Base-by-base conservation (phyloP, 2,329 filamentous ascomycete genomes). In the Nigrospora sphaerica region DNA sequence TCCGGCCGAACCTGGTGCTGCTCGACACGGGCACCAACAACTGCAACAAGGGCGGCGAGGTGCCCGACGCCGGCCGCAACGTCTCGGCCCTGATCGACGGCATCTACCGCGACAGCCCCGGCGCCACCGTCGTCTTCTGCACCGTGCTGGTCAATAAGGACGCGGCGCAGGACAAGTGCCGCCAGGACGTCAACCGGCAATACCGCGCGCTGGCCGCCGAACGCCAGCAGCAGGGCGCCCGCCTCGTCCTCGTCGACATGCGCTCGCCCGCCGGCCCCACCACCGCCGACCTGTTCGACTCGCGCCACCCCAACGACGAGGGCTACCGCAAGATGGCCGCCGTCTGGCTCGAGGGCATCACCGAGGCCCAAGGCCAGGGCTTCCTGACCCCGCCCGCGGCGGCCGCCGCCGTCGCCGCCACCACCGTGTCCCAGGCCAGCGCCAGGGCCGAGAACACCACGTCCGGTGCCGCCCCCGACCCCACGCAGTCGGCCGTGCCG, bases 1-100 rank as follows among this genome's bases (percentile, higher is more conserved):
- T 55, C 37, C 40, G 50, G 19, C 55, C 54, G 9, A 56, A 58
- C 46, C 28, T 58, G 12, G 51, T 54, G 13, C 48, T 57, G 14
- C 18, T 58, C 34, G 52, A 53, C 40, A 48, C 54, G 1, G 57
- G 57, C 18, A 53, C 57, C 12, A 59, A 59, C 36, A 54, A 59
- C 46, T 57, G 55, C 48, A 54, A 56, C 44, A 32, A 45, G 16
- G 54, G 53, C 18, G 49, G 49, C 9, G 39, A 42, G 1, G 49
- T 59, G 3, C 46, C 52, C 6, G 49, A 54, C 40, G 55, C 54
- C 9, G 54, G 49, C 11, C 35, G 44, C 16, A 52, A 52, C 19
- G 50, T 60, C 17, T 49, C 44, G 11, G 34, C 42, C 7, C 45
- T 62, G 46, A 40, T 62, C 17, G 39, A 49, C 16, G 40, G 45